Conservation (phyloP, 352 stramenopile genomes). For the Albugo laibachii region DNA sequence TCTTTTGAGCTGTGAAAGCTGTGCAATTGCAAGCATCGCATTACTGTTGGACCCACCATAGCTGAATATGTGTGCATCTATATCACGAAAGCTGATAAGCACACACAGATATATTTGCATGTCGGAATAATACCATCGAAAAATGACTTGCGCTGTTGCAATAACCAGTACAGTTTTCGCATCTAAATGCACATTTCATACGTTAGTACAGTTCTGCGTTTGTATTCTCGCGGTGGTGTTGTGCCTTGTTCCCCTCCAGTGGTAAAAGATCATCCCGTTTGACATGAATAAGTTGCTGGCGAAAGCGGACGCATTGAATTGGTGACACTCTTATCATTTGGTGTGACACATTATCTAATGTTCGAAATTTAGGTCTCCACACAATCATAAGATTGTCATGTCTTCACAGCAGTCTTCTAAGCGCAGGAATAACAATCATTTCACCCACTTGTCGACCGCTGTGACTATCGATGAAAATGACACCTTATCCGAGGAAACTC, state of each 20-base stretch:
- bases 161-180: conserved; percentile 66
- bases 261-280: conserved; percentile 68
- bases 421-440: too few relatives aligned
- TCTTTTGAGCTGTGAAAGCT: conserved; percentile 41
- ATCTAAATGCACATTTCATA: conserved; percentile 18
- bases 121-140: conserved; percentile 15
- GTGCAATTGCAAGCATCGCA: conserved; percentile 66
- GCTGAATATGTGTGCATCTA: conserved; percentile 39
- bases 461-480: too few relatives aligned
- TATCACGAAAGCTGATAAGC: background rate
- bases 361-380: too few relatives aligned
- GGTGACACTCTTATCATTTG: conserved; percentile 15
- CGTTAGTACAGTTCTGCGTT: background rate
- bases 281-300: conserved; percentile 46
- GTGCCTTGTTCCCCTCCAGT: conserved; percentile 70
- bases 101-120: background rate
- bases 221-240: background rate
- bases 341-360: too few relatives aligned
- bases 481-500: too few relatives aligned
- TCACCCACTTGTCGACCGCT: too few relatives aligned
- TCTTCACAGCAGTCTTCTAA: too few relatives aligned
- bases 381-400: too few relatives aligned
- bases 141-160: conserved; percentile 38
- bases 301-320: conserved; percentile 43
- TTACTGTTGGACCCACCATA: conserved; percentile 71